Percentiles rank a stretch among this genome's conserved stretches.
phyloP scores from a whole-genome alignment of 2,329 filamentous ascomycete species.

The Leptographium galeiforme region DNA sequence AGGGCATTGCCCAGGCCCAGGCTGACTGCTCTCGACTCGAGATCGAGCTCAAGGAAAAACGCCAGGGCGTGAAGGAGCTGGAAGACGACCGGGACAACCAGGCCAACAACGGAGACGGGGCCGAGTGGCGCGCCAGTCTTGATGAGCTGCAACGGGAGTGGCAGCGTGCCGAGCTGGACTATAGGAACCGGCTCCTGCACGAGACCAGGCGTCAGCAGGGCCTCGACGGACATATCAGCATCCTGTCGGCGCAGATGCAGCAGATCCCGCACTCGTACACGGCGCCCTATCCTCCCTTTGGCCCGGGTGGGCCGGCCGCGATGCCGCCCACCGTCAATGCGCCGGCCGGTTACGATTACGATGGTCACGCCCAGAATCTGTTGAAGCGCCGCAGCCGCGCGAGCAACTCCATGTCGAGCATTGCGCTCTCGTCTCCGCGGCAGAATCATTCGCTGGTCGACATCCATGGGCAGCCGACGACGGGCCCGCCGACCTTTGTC shows the following conservation, averaged over 20 bases:
- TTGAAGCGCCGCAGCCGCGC: conserved; percentile 34
- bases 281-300: conserved; percentile 30
- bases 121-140: conserved; percentile 39
- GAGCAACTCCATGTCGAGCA: conserved; percentile 31
- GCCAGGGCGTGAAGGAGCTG: conserved; percentile 57
- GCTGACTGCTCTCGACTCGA: conserved; percentile 53
- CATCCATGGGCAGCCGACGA: conserved; percentile 5
- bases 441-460: conserved; percentile 27
- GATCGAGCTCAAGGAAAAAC: conserved; percentile 58
- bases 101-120: conserved; percentile 47
- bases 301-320: conserved; percentile 8
- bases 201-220: conserved; percentile 33
- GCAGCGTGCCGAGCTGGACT: conserved; percentile 36
- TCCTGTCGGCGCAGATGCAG: conserved; percentile 33
- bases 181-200: conserved; percentile 35
- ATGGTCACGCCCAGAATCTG: conserved; percentile 23
- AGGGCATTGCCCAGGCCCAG: conserved; percentile 47
- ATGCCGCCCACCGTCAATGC: neutral
- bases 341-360: conserved; percentile 33
- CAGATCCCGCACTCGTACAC: conserved; percentile 18
- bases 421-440: conserved; percentile 25
- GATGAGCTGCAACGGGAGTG: conserved; percentile 40
- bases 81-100: conserved; percentile 56
- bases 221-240: conserved; percentile 32
- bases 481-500: conserved; percentile 21